Percentiles rank a stretch among this genome's conserved stretches.
Conservation (phyloP, 148 eudicot species). For the Persicaria tinctoria region DNA sequence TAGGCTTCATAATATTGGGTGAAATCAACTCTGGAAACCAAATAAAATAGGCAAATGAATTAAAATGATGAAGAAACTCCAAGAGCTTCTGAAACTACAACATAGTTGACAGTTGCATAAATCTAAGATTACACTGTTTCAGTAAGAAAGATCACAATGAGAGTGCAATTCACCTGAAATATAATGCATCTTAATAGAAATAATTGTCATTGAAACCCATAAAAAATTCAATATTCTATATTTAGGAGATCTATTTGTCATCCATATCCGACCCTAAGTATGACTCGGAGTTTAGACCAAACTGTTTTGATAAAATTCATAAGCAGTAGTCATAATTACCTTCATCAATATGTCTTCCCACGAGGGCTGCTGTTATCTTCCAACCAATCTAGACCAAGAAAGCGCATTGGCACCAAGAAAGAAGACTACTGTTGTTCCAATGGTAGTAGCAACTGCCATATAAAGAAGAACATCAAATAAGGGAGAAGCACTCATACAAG, state of each 20-base stretch:
- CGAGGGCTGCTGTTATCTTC: slow-evolving; percentile 95
- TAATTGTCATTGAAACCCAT: not conserved
- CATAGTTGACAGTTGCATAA: slow-evolving; percentile 78
- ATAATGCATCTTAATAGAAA: not conserved
- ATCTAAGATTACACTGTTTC: not conserved
- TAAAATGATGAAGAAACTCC: slow-evolving; percentile 71
- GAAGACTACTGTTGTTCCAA: slow-evolving; percentile 72
- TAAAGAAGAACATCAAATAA: slow-evolving; percentile 1
- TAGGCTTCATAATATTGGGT: too few species aligned
- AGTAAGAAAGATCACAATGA: slow-evolving; percentile 3
- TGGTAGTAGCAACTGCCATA: slow-evolving; percentile 62
- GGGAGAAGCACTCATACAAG: not conserved
- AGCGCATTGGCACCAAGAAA: slow-evolving; percentile 70
- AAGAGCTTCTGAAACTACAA: slow-evolving; percentile 75
- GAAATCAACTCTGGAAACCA: too few species aligned
- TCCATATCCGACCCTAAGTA: not conserved
- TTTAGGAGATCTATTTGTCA: not conserved
- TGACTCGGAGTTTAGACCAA: not conserved
- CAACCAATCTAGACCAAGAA: slow-evolving; percentile 80
- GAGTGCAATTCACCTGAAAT: not conserved
- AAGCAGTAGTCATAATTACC: slow-evolving; percentile 34
- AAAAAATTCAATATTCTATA: not conserved
- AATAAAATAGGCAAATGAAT: too few species aligned
- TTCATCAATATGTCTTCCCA: slow-evolving; percentile 98
- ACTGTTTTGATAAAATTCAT: not conserved